Percentiles rank a stretch among this genome's conserved stretches.
phyloP scores from a whole-genome alignment of 31 red algal species.

The Porphyra umbilicalis region DNA sequence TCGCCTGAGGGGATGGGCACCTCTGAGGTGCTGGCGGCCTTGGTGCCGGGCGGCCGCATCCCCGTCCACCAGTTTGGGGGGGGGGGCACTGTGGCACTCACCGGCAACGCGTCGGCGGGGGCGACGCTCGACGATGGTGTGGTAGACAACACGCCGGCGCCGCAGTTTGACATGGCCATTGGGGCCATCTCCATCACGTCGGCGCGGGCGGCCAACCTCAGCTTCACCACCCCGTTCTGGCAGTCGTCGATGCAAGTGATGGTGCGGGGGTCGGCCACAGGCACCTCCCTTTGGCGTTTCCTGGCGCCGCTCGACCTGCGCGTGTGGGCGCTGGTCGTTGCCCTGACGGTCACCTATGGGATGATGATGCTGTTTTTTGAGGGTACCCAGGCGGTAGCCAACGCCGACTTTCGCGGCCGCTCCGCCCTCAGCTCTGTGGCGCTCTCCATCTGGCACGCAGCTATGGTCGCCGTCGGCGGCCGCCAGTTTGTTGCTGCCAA shows the following conservation, averaged over 20 bases:
- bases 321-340: neutral
- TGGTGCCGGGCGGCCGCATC: neutral
- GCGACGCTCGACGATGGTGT: too few relatives aligned
- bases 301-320: neutral
- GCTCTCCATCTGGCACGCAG: neutral
- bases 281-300: neutral
- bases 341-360: neutral
- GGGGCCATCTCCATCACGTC: neutral
- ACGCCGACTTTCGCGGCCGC: neutral
- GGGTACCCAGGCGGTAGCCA: neutral
- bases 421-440: neutral
- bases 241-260: neutral
- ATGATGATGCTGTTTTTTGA: neutral
- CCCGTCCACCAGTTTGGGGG: neutral
- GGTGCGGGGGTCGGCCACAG: neutral
- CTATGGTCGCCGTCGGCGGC: neutral
- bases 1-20: neutral
- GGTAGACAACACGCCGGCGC: neutral
- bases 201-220: neutral
- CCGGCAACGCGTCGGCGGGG: neutral
- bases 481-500: neutral
- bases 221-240: neutral
- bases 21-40: neutral
- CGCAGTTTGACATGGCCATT: conserved; percentile 1
- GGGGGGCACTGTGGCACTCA: neutral